Percentiles rank a stretch among this genome's conserved stretches.
phyloP scores from a whole-genome alignment of 176 grass and related monocot genomes.

The Avena insularis region DNA sequence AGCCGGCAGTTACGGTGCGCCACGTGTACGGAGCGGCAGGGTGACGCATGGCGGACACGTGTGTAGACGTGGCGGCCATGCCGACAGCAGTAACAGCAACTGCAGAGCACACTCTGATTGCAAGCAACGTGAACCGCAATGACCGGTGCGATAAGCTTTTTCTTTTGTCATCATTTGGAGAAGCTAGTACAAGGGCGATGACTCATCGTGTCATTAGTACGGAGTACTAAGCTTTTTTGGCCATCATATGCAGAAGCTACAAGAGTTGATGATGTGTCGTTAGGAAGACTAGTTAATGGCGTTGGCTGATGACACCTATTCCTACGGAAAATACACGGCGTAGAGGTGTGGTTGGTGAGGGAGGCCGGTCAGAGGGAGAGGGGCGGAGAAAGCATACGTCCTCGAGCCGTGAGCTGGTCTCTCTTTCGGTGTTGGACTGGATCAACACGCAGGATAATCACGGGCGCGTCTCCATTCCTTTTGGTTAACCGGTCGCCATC shows the following conservation, averaged over 20 bases:
- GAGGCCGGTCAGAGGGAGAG: background rate
- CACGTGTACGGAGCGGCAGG: background rate
- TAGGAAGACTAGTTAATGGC: background rate
- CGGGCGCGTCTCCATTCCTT: background rate
- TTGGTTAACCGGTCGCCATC: conserved; percentile 52
- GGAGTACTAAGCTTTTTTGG: background rate
- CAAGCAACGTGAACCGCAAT: background rate
- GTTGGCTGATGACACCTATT: background rate
- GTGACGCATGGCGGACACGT: background rate
- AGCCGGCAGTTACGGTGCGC: background rate
- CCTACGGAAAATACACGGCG: background rate
- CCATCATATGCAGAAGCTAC: background rate
- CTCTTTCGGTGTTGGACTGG: background rate
- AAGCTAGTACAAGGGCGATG: background rate
- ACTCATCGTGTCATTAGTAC: background rate
- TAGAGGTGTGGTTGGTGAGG: background rate
- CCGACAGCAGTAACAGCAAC: conserved; percentile 32
- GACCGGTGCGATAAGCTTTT: background rate
- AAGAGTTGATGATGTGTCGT: background rate
- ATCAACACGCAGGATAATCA: background rate
- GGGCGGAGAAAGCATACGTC: background rate
- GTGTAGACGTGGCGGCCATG: background rate
- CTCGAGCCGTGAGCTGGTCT: conserved; percentile 43
- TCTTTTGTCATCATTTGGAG: background rate
- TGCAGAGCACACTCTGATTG: background rate